phyloP scores from a whole-genome alignment of 192 early-diverging fungal genomes.

The Linnemannia hyalina region DNA sequence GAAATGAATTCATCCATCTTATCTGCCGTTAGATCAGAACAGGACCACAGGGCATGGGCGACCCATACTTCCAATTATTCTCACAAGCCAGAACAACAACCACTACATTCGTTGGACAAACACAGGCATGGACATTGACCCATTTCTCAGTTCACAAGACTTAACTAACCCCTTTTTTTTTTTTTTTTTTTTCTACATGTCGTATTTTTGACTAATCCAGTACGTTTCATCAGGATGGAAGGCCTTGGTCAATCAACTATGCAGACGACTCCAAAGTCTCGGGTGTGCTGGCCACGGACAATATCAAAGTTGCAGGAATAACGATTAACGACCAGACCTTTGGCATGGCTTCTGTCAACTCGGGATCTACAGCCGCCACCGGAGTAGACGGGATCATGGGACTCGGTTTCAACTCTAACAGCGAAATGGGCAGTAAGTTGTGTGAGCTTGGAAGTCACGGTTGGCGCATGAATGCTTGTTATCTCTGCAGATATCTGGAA shows the following conservation, averaged over 20 bases:
- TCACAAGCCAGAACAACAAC: not conserved
- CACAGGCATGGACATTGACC: not conserved
- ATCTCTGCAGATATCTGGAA: no score
- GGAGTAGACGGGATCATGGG: slow-evolving; percentile 73
- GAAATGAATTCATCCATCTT: not conserved
- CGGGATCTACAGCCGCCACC: slow-evolving; percentile 59
- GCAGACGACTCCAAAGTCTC: slow-evolving; percentile 63
- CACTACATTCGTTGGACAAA: not conserved
- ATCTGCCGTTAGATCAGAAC: not conserved
- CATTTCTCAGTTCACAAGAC: no score
- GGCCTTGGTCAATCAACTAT: slow-evolving; percentile 61
- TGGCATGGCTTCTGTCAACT: slow-evolving; percentile 63
- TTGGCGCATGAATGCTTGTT: no score
- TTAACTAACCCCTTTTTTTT: not conserved
- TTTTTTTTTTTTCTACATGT: not conserved
- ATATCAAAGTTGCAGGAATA: slow-evolving; percentile 59
- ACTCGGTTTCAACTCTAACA: slow-evolving; percentile 63
- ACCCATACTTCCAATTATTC: not conserved
- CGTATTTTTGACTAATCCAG: slow-evolving; percentile 19
- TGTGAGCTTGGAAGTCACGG: not conserved
- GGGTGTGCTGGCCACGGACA: slow-evolving; percentile 65
- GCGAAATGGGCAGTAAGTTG: slow-evolving; percentile 57
- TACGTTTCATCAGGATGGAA: slow-evolving; percentile 50
- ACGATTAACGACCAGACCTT: slow-evolving; percentile 57
- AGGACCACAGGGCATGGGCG: not conserved